A percentile compares a stretch with the other conserved stretches of the same genome.
Conservation (phyloP, 345 rosid species). For the Populus deltoides region DNA sequence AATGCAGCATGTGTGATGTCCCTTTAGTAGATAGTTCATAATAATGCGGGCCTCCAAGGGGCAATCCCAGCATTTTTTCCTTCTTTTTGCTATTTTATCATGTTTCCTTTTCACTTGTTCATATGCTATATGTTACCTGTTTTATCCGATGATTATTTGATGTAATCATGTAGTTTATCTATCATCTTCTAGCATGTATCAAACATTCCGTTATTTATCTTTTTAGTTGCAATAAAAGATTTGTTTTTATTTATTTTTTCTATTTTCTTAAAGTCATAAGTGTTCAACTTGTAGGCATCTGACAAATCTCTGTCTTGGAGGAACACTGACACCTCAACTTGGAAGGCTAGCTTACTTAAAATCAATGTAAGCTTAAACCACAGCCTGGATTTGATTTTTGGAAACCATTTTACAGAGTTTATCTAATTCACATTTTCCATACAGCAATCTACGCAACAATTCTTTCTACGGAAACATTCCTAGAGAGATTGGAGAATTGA, state of each 20-base stretch:
- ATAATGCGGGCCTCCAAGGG: background rate
- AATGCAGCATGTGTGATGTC: background rate
- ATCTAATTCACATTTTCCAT: slow-evolving; percentile 7
- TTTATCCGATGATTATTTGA: background rate
- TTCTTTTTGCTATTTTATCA: background rate
- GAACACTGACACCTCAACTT: slow-evolving; percentile 71
- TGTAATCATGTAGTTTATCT: background rate
- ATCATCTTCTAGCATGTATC: background rate
- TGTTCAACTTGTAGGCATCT: slow-evolving; percentile 46
- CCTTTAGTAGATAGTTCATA: background rate
- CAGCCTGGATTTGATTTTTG: background rate
- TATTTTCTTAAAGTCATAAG: slow-evolving; percentile 9
- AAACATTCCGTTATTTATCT: background rate
- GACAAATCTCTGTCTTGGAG: slow-evolving; percentile 70
- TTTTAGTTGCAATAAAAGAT: background rate
- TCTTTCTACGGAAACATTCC: slow-evolving; percentile 70
- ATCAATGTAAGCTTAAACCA: slow-evolving; percentile 58
- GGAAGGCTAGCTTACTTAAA: slow-evolving; percentile 53
- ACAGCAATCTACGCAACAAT: slow-evolving; percentile 77
- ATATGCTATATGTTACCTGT: background rate
- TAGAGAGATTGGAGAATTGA: slow-evolving; percentile 60
- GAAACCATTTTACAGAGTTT: background rate
- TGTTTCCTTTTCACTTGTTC: background rate
- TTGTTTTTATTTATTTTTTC: background rate
- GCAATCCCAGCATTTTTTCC: background rate